These are phyloP conservation scores for Kokia cookei DNA, from an alignment of 441 rosid species.

Conservation along the genomic window DNA sequence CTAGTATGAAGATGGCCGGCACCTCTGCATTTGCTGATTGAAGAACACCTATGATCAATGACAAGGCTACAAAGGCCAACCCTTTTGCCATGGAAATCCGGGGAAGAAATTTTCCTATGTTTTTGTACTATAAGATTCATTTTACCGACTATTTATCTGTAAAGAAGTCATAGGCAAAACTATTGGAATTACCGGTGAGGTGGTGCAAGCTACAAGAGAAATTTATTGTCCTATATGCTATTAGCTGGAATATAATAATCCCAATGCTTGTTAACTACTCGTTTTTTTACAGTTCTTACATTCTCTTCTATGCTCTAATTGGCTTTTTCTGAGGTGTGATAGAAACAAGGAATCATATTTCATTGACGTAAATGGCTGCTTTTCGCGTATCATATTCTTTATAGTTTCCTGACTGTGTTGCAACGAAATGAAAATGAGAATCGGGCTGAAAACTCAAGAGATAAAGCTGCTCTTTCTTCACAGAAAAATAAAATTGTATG, in stretches of 20 bases:
- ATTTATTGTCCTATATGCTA: not conserved
- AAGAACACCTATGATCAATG: not conserved
- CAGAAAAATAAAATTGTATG: not conserved
- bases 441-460: not conserved
- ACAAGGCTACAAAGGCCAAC: not conserved
- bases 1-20: slow-evolving; percentile 35
- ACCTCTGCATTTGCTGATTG: slow-evolving; percentile 17
- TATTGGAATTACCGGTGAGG: not conserved
- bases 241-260: not conserved
- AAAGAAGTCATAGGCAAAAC: not conserved
- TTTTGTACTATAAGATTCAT: not conserved
- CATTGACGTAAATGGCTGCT: not conserved
- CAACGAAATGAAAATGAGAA: not conserved
- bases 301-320: not conserved
- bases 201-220: not conserved
- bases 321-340: not conserved
- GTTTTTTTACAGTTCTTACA: not conserved
- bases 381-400: not conserved
- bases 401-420: not conserved
- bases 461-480: not conserved
- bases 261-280: not conserved
- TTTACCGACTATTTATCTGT: slow-evolving; percentile 13
- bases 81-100: slow-evolving; percentile 19
- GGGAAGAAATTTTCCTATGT: not conserved
- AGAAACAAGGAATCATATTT: slow-evolving; percentile 3